Conservation (phyloP, 495 filamentous ascomycete genomes). For the Penicillium waksmanii region DNA sequence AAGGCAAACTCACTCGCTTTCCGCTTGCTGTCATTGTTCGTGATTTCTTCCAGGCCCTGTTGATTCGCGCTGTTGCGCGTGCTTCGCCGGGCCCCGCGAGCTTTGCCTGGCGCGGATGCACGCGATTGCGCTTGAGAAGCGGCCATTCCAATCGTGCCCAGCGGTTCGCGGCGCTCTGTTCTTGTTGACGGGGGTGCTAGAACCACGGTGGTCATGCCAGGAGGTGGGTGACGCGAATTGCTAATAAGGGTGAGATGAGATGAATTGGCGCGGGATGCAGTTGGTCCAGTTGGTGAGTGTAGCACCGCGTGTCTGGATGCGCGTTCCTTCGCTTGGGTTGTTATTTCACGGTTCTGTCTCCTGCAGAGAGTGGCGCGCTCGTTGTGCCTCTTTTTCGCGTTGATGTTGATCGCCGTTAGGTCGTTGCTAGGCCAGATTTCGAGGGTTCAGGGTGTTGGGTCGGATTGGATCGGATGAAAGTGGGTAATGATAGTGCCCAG, state of each 20-base stretch:
- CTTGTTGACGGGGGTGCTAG: conserved; percentile 43
- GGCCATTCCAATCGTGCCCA: conserved; percentile 49
- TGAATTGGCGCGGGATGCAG: conserved; percentile 3
- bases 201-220: conserved; percentile 55
- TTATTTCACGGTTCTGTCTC: neutral
- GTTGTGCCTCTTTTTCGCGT: conserved; percentile 15
- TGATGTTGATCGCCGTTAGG: conserved; percentile 7
- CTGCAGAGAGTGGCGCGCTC: conserved; percentile 6
- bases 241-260: conserved; percentile 5
- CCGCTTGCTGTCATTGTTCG: conserved; percentile 42
- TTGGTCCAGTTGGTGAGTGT: neutral
- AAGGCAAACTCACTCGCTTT: conserved; percentile 47
- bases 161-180: conserved; percentile 50
- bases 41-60: conserved; percentile 35
- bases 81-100: conserved; percentile 38
- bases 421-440: neutral
- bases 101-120: conserved; percentile 36
- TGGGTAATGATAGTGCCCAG: neutral
- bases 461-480: conserved; percentile 5
- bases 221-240: conserved; percentile 22
- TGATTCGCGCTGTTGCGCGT: conserved; percentile 48
- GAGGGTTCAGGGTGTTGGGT: neutral
- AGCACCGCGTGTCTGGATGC: conserved; percentile 5
- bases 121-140: conserved; percentile 48
- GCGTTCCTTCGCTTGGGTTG: conserved; percentile 3